Percentiles rank a stretch among this genome's conserved stretches.
phyloP scores from a whole-genome alignment of 129 eudicot species.

The Erigeron canadensis region DNA sequence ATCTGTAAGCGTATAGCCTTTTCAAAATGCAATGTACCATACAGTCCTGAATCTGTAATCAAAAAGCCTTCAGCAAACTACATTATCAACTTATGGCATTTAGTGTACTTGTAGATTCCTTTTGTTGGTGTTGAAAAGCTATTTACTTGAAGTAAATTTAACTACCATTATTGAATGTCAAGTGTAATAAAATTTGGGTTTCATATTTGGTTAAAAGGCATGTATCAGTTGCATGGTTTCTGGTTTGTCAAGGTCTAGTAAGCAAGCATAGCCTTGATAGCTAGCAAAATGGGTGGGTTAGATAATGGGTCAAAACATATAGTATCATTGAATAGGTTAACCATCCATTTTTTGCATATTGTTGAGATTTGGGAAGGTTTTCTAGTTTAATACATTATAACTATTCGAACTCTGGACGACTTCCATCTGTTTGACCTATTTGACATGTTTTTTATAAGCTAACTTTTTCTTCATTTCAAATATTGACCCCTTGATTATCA shows the following conservation, averaged over 20 bases:
- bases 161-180: neutral
- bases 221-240: neutral
- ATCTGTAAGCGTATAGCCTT: neutral
- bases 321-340: neutral
- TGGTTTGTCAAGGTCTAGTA: neutral
- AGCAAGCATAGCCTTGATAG: neutral
- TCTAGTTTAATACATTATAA: neutral
- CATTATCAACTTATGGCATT: too few relatives aligned
- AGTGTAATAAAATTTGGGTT: neutral
- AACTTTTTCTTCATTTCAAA: neutral
- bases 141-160: neutral
- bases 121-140: neutral
- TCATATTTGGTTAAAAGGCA: neutral
- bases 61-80: neutral
- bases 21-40: neutral
- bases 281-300: neutral
- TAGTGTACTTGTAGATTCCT: too few relatives aligned
- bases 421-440: neutral
- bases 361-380: neutral
- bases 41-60: neutral
- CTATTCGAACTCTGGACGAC: neutral
- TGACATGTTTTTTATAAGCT: neutral
- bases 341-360: too few relatives aligned
- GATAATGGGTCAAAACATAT: neutral
- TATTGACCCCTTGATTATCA: neutral